A percentile compares a stretch with the other conserved stretches of the same genome.
Conservation (phyloP, 495 filamentous ascomycete genomes). For the Trichoderma gamsii region DNA sequence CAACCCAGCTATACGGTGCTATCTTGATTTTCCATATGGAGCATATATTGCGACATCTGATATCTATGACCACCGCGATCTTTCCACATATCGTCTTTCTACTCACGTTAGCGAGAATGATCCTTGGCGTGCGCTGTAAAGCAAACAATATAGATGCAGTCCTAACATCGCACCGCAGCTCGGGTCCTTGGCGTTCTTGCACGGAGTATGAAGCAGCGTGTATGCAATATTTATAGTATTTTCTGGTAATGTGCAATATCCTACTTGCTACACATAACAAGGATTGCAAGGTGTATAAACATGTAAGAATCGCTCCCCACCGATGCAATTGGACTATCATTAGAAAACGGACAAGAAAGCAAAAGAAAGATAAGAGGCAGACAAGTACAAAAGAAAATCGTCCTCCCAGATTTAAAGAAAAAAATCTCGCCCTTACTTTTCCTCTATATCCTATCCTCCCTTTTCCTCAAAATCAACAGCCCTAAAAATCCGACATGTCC, state of each 20-base stretch:
- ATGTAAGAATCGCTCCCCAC: not conserved
- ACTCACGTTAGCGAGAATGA: too few relatives aligned
- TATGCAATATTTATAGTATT: not conserved
- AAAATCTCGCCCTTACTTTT: constrained; percentile 4
- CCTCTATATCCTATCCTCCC: constrained; percentile 10
- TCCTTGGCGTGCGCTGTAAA: too few relatives aligned
- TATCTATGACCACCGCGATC: not conserved
- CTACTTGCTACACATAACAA: not conserved
- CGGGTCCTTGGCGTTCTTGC: not conserved
- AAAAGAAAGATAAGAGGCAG: not conserved
- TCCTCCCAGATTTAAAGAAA: not conserved
- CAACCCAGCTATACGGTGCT: not conserved
- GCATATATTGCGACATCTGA: not conserved
- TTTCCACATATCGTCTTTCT: too few relatives aligned
- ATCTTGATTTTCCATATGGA: not conserved
- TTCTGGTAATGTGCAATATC: not conserved
- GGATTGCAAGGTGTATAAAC: not conserved
- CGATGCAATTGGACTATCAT: not conserved
- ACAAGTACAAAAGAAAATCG: not conserved
- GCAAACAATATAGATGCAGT: too few relatives aligned
- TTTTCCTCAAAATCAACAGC: constrained; percentile 3
- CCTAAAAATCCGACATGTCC: not conserved
- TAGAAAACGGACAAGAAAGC: not conserved
- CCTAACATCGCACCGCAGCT: not conserved
- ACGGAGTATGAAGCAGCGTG: not conserved